phyloP scores from a whole-genome alignment of 75 land plant species.

The Pinus albicaulis region DNA sequence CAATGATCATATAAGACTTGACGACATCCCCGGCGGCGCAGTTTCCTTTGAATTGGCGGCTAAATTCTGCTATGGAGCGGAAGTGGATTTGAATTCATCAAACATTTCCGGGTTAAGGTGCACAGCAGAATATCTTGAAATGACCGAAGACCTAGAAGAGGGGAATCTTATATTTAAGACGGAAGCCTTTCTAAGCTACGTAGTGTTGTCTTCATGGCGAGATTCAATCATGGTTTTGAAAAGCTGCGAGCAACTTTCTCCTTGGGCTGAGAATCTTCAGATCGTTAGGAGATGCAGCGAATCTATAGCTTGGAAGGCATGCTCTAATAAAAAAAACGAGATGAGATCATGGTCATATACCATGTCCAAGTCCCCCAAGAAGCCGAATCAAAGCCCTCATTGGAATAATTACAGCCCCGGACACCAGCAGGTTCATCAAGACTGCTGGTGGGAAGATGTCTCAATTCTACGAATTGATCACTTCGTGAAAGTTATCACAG shows the following conservation, averaged over 20 bases:
- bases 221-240: slow-evolving; percentile 75
- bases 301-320: slow-evolving; percentile 67
- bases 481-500: slow-evolving; percentile 71
- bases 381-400: slow-evolving; percentile 43
- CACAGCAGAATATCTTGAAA: slow-evolving; percentile 77
- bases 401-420: slow-evolving; percentile 29
- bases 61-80: slow-evolving; percentile 84
- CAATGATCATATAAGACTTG: slow-evolving; percentile 33
- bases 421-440: slow-evolving; percentile 2
- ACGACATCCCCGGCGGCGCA: slow-evolving; percentile 72
- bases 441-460: slow-evolving; percentile 96
- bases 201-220: slow-evolving; percentile 45
- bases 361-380: slow-evolving; percentile 58
- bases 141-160: slow-evolving; percentile 86
- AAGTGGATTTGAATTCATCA: slow-evolving; percentile 63
- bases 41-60: slow-evolving; percentile 86
- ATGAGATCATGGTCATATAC: slow-evolving; percentile 84
- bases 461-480: slow-evolving; percentile 73
- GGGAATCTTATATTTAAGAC: slow-evolving; percentile 64
- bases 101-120: slow-evolving; percentile 85
- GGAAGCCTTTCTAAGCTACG: slow-evolving; percentile 68
- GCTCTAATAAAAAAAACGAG: slow-evolving; percentile 90
- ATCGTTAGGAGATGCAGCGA: slow-evolving; percentile 64
- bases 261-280: slow-evolving; percentile 74
- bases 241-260: slow-evolving; percentile 70